These are phyloP conservation scores for Paralagenidium karlingii DNA, from an alignment of 352 stramenopile genomes.

Conservation along the genomic window DNA sequence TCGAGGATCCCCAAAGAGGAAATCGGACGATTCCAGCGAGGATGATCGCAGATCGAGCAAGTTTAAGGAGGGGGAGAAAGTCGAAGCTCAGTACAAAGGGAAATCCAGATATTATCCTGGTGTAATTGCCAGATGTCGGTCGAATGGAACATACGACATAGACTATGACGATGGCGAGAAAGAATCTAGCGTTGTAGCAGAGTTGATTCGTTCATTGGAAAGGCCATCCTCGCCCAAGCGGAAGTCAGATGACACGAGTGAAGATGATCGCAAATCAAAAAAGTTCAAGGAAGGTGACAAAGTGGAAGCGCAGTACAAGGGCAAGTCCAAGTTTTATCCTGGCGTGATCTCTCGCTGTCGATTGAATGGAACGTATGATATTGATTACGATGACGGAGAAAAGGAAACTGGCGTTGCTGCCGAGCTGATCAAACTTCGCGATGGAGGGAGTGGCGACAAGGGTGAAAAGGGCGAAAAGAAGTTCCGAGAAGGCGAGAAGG, in stretches of 20 bases:
- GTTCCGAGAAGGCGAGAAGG: slow-evolving; percentile 53
- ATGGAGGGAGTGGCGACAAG: too few relatives aligned
- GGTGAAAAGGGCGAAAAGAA: too few relatives aligned
- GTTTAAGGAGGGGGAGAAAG: slow-evolving; percentile 15
- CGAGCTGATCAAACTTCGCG: too few relatives aligned
- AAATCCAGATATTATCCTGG: slow-evolving; percentile 44
- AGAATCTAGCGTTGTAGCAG: slow-evolving; percentile 16
- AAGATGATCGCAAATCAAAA: slow-evolving; percentile 5
- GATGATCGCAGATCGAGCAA: slow-evolving; percentile 4
- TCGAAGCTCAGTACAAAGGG: slow-evolving; percentile 31
- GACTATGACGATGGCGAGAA: slow-evolving; percentile 70
- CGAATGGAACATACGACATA: slow-evolving; percentile 51
- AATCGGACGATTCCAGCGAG: slow-evolving; percentile 1
- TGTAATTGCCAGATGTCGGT: slow-evolving; percentile 17
- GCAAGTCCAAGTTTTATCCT: slow-evolving; percentile 9
- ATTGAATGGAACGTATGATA: slow-evolving; percentile 14
- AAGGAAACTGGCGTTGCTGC: slow-evolving; percentile 9
- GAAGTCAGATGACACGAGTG: background rate
- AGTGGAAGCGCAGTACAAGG: slow-evolving; percentile 10
- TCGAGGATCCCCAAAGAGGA: slow-evolving; percentile 10
- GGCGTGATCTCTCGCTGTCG: slow-evolving; percentile 4
- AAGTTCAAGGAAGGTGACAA: slow-evolving; percentile 10
- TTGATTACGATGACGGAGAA: slow-evolving; percentile 42
- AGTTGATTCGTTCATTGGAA: slow-evolving; percentile 6
- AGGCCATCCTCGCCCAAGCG: background rate